Base-by-base conservation (phyloP, 2,329 filamentous ascomycete genomes). In the Pseudofabraea citricarpa region DNA sequence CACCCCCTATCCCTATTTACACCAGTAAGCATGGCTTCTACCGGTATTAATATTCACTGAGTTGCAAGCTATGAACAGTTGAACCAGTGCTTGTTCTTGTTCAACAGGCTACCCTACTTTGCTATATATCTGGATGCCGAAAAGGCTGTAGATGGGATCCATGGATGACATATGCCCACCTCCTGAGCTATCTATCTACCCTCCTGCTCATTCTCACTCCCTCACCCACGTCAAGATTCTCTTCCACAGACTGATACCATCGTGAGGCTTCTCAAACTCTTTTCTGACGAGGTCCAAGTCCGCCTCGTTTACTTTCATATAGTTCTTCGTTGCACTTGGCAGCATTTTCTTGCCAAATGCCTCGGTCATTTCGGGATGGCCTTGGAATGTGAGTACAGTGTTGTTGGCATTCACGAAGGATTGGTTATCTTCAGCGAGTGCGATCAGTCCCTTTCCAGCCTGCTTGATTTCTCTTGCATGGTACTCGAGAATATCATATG, bases 281-380 rank as follows among this genome's bases (percentile, higher is more conserved):
- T 43, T 40, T 41, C 57, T 41, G 2, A 67, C 48, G 5, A 43
- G 42, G 3, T 52, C 54, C 46, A 61, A 59, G 9, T 57, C 56
- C 38, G 56, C 59, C 20, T 57, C 48, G 20, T 64, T 61, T 23
- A 64, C 57, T 3, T 62, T 62, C 47, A 62, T 68, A 65, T 68
- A 69, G 4, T 59, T 51, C 24, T 54, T 46, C 2, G 64, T 50
- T 42, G 68, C 61, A 5, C 26, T 38, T 44, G 61, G 49, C 36
- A 71, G 51, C 46, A 68, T 51, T 37, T 63, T 55, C 43, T 61
- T 64, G 4, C 68, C 67, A 15, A 68, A 62, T 26, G 56, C 56
- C 6, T 56, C 57, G 41, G 68, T 64, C 52, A 72, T 65, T 50
- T 71, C 68, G 0, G 68, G 70, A 44, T 72, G 70, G 1, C 67